phyloP scores from a whole-genome alignment of 768 basidiomycete species.

The Coprinellus micaceus region DNA sequence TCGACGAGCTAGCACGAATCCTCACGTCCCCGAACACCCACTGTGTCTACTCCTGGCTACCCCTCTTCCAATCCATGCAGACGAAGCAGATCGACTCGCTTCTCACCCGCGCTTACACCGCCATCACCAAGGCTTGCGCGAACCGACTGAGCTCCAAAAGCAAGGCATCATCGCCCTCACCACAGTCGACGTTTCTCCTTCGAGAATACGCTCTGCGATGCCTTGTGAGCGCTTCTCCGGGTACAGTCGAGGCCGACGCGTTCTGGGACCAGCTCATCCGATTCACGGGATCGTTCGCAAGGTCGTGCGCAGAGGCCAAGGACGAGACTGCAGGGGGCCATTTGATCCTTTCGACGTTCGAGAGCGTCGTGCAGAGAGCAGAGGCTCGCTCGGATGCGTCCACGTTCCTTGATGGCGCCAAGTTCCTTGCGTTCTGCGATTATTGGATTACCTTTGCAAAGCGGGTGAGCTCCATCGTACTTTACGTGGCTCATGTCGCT shows the following conservation, averaged over 20 bases:
- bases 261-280: slow-evolving; percentile 73
- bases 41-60: slow-evolving; percentile 53
- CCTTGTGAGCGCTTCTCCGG: slow-evolving; percentile 41
- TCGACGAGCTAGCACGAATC: slow-evolving; percentile 18
- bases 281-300: slow-evolving; percentile 44
- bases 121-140: slow-evolving; percentile 41
- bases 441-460: slow-evolving; percentile 68
- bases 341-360: slow-evolving; percentile 41
- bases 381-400: slow-evolving; percentile 32
- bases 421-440: slow-evolving; percentile 65
- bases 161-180: no score
- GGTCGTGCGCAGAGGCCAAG: slow-evolving; percentile 18
- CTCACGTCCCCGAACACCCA: slow-evolving; percentile 18
- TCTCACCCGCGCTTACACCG: slow-evolving; percentile 57
- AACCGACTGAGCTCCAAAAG: no score
- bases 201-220: slow-evolving; percentile 47
- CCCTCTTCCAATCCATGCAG: slow-evolving; percentile 38
- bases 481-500: no score
- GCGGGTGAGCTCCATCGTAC: slow-evolving; percentile 45
- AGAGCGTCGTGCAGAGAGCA: slow-evolving; percentile 38
- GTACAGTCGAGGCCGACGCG: slow-evolving; percentile 44
- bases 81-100: slow-evolving; percentile 54
- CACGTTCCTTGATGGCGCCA: slow-evolving; percentile 44
- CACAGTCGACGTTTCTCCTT: slow-evolving; percentile 27
- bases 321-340: slow-evolving; percentile 20